Conservation (phyloP, 495 filamentous ascomycete species). For the Lasiosphaeriaceae sp. region DNA sequence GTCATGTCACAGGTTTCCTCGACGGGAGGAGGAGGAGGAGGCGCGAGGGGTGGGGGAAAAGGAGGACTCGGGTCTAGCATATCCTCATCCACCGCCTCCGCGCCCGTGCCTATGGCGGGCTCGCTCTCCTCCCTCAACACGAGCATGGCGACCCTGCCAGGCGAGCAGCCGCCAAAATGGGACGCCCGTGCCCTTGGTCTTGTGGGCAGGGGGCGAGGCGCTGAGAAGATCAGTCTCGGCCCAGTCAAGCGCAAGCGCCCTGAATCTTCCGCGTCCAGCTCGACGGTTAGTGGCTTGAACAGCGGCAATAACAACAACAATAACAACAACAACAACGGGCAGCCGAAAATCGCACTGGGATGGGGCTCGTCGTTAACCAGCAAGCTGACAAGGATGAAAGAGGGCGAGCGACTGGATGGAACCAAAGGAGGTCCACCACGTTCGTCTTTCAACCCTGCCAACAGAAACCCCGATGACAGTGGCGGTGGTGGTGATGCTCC, state of each 20-base stretch:
- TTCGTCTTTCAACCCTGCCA: not conserved
- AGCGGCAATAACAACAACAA: not conserved
- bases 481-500: not conserved
- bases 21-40: too few relatives aligned
- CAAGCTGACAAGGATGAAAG: constrained; percentile 51
- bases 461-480: not conserved
- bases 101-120: constrained; percentile 6
- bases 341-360: constrained; percentile 30
- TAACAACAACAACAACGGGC: constrained; percentile 4
- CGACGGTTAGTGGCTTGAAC: constrained; percentile 16
- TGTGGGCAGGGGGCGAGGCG: constrained; percentile 50
- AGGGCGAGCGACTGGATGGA: constrained; percentile 43
- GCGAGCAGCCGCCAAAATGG: constrained; percentile 12
- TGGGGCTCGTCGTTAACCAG: constrained; percentile 46
- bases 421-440: constrained; percentile 13
- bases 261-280: constrained; percentile 33
- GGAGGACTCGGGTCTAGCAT: constrained; percentile 9
- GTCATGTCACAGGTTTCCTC: not conserved
- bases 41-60: not conserved
- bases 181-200: constrained; percentile 56
- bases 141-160: not conserved
- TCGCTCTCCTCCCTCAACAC: not conserved
- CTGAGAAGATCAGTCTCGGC: constrained; percentile 58
- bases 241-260: constrained; percentile 66
- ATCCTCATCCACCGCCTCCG: constrained; percentile 4